Base-by-base conservation (phyloP, 2,329 filamentous ascomycete genomes). In the Aspergillus nomiae region DNA sequence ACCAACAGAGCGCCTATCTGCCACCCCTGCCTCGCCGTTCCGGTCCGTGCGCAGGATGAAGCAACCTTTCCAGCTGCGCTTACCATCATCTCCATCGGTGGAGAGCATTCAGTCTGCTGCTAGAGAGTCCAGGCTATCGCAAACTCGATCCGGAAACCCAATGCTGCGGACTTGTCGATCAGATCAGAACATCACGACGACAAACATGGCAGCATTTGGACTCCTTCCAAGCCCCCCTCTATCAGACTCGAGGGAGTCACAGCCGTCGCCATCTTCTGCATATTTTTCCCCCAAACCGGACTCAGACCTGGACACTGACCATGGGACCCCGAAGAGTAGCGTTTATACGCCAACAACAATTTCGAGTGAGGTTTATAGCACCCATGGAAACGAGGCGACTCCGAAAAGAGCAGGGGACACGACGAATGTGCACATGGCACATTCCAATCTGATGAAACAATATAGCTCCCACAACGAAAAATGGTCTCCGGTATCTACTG, bases 1-100 rank as follows among this genome's bases (percentile, higher is more conserved):
- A 30, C 65, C 70, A 28, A 62, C 65, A 41, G 74, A 75, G 19
- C 72, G 75, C 7, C 65, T 38, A 24, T 55, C 51, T 14, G 60
- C 0, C 61, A 69, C 11, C 62, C 69, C 53, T 72, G 64, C 77
- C 43, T 78, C 77, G 12, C 77, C 77, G 0, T 78, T 78, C 59
- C 76, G 77, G 19, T 78, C 77, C 1, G 77, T 78, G 11, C 73
- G 74, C 21, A 74, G 66, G 62, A 78, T 78, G 77, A 78, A 78
- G 53, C 71, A 78, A 56, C 76, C 77, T 16, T 78, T 78, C 41
- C 76, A 76, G 45, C 63, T 78, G 19, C 74, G 72, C 60, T 67
- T 78, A 14, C 76, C 76, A 10, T 60, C 67, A 8, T 78, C 76
- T 2, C 76, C 77, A 11, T 75, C 75, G 0, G 63, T 68, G 34